These are phyloP conservation scores for Litsea cubeba DNA, from an alignment of 164 flowering plant genomes.

Conservation along the genomic window DNA sequence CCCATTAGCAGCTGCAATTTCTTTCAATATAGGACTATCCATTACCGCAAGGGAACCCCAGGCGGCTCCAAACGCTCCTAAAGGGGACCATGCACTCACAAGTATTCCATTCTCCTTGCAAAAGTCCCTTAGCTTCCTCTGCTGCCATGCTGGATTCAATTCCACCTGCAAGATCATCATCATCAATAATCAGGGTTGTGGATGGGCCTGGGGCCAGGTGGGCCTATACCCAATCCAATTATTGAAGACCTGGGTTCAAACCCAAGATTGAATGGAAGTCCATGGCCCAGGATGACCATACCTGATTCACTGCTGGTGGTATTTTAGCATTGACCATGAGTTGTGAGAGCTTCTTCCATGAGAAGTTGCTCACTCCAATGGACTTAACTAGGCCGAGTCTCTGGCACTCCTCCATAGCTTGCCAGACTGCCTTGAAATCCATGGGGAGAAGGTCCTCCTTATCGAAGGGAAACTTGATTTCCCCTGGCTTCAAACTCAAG, in stretches of 20 bases:
- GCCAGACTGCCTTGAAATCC: constrained; percentile 10
- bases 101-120: constrained; percentile 21
- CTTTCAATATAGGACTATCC: constrained; percentile 16
- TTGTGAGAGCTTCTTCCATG: constrained; percentile 14
- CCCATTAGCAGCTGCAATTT: constrained; percentile 25
- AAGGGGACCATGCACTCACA: constrained; percentile 29
- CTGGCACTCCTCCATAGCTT: constrained; percentile 20
- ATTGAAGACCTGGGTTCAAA: no score
- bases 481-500: constrained; percentile 6
- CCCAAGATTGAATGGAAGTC: no score
- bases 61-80: constrained; percentile 21
- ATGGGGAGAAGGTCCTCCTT: constrained; percentile 10
- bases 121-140: constrained; percentile 19
- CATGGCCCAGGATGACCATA: background rate
- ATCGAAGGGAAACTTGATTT: background rate
- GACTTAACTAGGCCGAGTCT: constrained; percentile 14
- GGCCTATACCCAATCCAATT: no score
- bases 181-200: background rate
- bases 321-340: constrained; percentile 7
- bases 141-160: constrained; percentile 30
- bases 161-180: constrained; percentile 17
- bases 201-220: no score
- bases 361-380: constrained; percentile 20
- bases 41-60: constrained; percentile 22
- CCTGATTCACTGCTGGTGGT: constrained; percentile 20